Conservation (phyloP, 495 filamentous ascomycete genomes). For the Xylaria longipes region DNA sequence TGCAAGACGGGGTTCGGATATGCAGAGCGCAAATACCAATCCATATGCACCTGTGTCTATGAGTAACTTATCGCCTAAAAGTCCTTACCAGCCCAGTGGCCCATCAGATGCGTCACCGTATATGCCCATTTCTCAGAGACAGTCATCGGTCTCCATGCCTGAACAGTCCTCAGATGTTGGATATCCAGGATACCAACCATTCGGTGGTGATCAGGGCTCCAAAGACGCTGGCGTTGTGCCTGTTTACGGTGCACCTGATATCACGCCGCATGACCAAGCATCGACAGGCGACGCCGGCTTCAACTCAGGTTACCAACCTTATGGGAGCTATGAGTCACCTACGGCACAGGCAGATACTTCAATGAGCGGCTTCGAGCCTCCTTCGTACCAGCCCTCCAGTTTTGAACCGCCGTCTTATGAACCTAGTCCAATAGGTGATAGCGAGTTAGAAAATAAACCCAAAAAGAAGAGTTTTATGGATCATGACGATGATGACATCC, state of each 20-base stretch:
- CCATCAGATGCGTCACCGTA: constrained; percentile 36
- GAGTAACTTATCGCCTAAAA: constrained; percentile 33
- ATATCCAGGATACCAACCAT: constrained; percentile 39
- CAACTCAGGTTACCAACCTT: constrained; percentile 42
- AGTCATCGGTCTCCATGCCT: constrained; percentile 30
- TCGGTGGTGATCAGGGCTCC: constrained; percentile 30
- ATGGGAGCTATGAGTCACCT: too few relatives aligned
- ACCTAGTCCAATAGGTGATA: constrained; percentile 54
- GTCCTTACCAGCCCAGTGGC: constrained; percentile 40
- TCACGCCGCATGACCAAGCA: constrained; percentile 20
- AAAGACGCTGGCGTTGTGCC: constrained; percentile 23
- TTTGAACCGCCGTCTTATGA: constrained; percentile 65
- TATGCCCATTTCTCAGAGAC: constrained; percentile 32
- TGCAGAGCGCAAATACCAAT: constrained; percentile 42
- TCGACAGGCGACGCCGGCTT: constrained; percentile 15
- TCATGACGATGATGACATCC: constrained; percentile 70
- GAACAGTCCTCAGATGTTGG: constrained; percentile 28
- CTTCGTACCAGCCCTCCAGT: constrained; percentile 55
- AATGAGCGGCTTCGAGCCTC: constrained; percentile 54
- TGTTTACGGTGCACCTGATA: constrained; percentile 18
- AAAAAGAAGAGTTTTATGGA: constrained; percentile 85
- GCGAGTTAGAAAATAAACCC: constrained; percentile 58
- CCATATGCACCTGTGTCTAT: constrained; percentile 41
- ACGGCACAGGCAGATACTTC: constrained; percentile 39
- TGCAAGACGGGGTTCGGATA: constrained; percentile 51